Percentiles rank a stretch among this genome's conserved stretches.
These are phyloP conservation scores for Cylindrotheca fusiformis DNA, from an alignment of 108 stramenopile genomes.

Conservation along the genomic window DNA sequence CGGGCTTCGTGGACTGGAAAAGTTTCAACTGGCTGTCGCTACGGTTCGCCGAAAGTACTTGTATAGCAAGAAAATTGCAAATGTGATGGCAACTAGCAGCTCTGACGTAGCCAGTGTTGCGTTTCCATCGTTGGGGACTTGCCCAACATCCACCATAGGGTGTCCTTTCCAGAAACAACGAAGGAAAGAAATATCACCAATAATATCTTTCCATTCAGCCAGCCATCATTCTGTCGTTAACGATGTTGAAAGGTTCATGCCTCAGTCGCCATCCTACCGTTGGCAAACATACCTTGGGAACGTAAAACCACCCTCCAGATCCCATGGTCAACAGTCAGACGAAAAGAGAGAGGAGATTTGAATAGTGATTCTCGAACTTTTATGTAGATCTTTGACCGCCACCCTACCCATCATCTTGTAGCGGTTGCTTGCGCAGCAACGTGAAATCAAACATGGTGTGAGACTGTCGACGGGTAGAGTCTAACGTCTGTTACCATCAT, in stretches of 20 bases:
- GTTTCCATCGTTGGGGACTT: slow-evolving; percentile 71
- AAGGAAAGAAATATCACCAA: neutral
- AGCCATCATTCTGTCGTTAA: neutral
- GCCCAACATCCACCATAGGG: slow-evolving; percentile 89
- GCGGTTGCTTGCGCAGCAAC: too few relatives aligned
- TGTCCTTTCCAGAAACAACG: slow-evolving; percentile 61
- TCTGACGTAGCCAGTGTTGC: slow-evolving; percentile 62
- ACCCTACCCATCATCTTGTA: too few relatives aligned
- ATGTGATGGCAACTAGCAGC: slow-evolving; percentile 36
- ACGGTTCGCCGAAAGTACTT: slow-evolving; percentile 57
- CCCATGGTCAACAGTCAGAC: too few relatives aligned
- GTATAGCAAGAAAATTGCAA: slow-evolving; percentile 56
- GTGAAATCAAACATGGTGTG: too few relatives aligned
- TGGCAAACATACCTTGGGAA: slow-evolving; percentile 72
- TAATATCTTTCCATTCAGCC: too few relatives aligned
- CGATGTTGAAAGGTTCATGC: too few relatives aligned
- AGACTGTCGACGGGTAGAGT: too few relatives aligned
- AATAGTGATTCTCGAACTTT: too few relatives aligned
- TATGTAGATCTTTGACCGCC: too few relatives aligned
- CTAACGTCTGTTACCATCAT: too few relatives aligned
- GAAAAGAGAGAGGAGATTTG: too few relatives aligned
- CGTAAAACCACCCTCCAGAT: slow-evolving; percentile 85
- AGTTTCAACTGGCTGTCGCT: slow-evolving; percentile 75
- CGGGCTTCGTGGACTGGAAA: too few relatives aligned
- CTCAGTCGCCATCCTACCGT: neutral